Evolutionary conservation across 768 basidiomycete species (phyloP), one percentile per base, ranked within the genome.

Genomic region (Suillus americanus): DNA sequence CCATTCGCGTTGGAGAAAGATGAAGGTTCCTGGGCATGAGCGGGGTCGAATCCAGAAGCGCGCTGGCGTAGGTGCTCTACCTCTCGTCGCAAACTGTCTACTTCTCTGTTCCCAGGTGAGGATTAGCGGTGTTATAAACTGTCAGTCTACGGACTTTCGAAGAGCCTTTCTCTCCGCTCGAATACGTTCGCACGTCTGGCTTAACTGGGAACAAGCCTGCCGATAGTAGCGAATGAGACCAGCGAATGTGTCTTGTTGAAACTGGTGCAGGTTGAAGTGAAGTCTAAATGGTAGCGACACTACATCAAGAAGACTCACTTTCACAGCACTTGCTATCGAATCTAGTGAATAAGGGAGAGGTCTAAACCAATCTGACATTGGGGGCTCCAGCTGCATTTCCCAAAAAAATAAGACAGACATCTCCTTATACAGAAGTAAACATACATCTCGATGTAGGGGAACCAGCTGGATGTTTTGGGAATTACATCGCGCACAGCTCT

Each of bases 341-440:
- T 94, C 91, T 35, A 93, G 75, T 3, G 85, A 77, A 62, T 79
- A 76, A 9, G 90, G 86, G 35, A 89, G 75, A 40, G 86, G 83
- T 12, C 81, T 81, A 77, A 94, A 94, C 92, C 92, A 94, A 37
- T 89, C 83, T 13, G 88, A 86, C 90, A 94, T 92, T 1, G 92
- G 92, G 2, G 83, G 77, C 10, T 90, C 90, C 83, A 94, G 84
- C 92, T 94, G 69, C 60, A n/a, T 30, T 59, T 41, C 25, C 13
- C 13, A 3, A 65, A 40, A 25, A 40, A 25, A 30, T 63, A 56
- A 69, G 57, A 35, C n/a, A 50, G 55, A 8, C 40, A 23, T 30
- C 50, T 50, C 13, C 3, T 35, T 14, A 45, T 28, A 13, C 28
- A 38, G 25, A 63, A 38, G 40, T 23, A 57, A 13, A 68, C 83